These are phyloP conservation scores for Pythium sp. DNA, from an alignment of 352 stramenopile species.

Conservation along the genomic window DNA sequence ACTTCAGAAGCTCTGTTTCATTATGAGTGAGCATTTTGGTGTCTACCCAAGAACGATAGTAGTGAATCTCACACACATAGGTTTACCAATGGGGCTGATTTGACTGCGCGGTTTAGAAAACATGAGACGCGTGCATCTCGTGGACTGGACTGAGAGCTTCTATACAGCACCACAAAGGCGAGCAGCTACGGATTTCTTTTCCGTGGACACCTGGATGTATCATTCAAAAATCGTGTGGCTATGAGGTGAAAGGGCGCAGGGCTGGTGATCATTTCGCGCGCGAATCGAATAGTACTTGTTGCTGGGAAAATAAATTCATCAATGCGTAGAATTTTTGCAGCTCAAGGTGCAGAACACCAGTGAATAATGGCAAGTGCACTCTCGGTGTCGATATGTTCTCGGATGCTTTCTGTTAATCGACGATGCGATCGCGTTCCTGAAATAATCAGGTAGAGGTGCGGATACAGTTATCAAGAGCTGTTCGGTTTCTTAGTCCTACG, in stretches of 20 bases:
- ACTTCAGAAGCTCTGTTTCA: no score
- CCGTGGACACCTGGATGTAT: background rate
- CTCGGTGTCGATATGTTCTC: background rate
- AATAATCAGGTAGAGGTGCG: slow-evolving; percentile 10
- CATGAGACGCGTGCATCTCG: no score
- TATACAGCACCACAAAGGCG: background rate
- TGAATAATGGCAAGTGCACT: no score
- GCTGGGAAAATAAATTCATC: no score
- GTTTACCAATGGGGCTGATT: no score
- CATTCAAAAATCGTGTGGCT: background rate
- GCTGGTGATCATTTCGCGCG: background rate
- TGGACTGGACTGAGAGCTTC: no score
- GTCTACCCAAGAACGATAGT: no score
- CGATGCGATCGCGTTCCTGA: background rate
- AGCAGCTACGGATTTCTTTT: background rate
- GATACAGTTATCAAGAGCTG: background rate
- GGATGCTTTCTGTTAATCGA: background rate
- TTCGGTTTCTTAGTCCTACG: background rate
- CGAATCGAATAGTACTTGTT: background rate
- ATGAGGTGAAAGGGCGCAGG: background rate
- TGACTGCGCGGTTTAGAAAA: no score
- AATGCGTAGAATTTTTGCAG: no score
- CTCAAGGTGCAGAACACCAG: no score
- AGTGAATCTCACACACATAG: no score
- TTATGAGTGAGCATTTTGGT: no score